Conservation (phyloP, 2,329 filamentous ascomycete species). For the Cordyceps pruinosa region DNA sequence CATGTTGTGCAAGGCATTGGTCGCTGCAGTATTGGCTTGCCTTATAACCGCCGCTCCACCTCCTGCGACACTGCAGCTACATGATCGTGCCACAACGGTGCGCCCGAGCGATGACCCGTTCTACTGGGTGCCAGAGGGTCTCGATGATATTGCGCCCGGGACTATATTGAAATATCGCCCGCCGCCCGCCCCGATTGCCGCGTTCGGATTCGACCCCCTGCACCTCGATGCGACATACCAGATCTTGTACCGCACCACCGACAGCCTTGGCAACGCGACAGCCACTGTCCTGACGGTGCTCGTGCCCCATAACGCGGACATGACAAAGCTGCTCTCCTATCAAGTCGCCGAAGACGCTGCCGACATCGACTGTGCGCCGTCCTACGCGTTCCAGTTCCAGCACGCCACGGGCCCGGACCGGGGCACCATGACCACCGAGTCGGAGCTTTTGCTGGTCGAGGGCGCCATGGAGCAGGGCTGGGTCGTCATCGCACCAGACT, state of each 20-base stretch:
- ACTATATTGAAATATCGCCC: conserved; percentile 18
- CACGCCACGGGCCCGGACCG: conserved; percentile 25
- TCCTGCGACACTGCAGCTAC: not conserved
- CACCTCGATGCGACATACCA: conserved; percentile 22
- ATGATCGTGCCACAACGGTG: not conserved
- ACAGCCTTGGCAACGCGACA: conserved; percentile 28
- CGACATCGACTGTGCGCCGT: conserved; percentile 28
- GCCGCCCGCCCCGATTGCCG: conserved; percentile 18
- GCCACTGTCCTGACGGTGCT: conserved; percentile 33
- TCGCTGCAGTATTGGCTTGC: not conserved
- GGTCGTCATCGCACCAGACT: conserved; percentile 42
- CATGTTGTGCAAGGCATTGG: not conserved
- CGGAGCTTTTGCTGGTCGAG: conserved; percentile 19
- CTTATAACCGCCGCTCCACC: not conserved
- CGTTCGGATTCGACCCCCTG: conserved; percentile 15
- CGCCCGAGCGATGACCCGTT: conserved; percentile 20
- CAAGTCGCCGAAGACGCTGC: conserved; percentile 35
- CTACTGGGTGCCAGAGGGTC: conserved; percentile 17
- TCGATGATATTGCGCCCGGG: conserved; percentile 15
- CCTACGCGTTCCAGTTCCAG: conserved; percentile 19
- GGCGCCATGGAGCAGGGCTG: conserved; percentile 34
- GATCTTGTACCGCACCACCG: conserved; percentile 34
- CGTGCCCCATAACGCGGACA: conserved; percentile 26
- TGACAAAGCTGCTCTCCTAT: conserved; percentile 31
- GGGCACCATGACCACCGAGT: conserved; percentile 24